Percentiles rank a stretch among this genome's conserved stretches.
Evolutionary conservation across 768 basidiomycete genomes (phyloP).

Genomic region (Leccinum barrowsii): DNA sequence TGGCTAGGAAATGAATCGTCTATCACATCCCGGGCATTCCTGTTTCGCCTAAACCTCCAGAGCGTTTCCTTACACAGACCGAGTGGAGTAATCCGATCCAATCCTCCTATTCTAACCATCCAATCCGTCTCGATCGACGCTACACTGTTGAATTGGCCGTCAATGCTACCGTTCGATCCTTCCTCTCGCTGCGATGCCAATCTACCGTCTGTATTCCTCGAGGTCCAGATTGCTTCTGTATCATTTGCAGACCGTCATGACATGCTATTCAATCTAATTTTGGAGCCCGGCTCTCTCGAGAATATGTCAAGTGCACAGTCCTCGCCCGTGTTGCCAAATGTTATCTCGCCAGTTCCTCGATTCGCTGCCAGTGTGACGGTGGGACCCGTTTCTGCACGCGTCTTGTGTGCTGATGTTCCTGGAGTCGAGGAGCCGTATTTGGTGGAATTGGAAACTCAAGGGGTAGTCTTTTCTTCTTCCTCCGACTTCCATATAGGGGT

Average conservation of each 20-base stretch:
- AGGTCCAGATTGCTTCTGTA: slow-evolving; percentile 41
- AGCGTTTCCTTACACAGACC: slow-evolving; percentile 45
- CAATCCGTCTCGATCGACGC: slow-evolving; percentile 30
- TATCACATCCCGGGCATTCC: slow-evolving; percentile 41
- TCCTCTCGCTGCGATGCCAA: slow-evolving; percentile 48
- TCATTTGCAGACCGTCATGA: slow-evolving; percentile 54
- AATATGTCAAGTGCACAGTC: slow-evolving; percentile 3
- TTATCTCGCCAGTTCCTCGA: slow-evolving; percentile 45
- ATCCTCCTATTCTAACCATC: slow-evolving; percentile 30
- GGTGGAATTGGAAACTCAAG: slow-evolving; percentile 55
- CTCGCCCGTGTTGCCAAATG: slow-evolving; percentile 26
- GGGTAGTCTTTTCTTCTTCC: slow-evolving; percentile 40
- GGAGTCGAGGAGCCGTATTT: slow-evolving; percentile 44
- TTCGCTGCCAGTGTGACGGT: slow-evolving; percentile 45
- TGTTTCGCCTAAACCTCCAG: slow-evolving; percentile 41
- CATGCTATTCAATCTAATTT: slow-evolving; percentile 40
- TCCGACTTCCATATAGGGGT: slow-evolving; percentile 39
- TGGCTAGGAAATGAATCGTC: slow-evolving; percentile 51
- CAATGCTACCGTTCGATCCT: slow-evolving; percentile 38
- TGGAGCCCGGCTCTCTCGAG: slow-evolving; percentile 18
- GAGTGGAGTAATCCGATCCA: slow-evolving; percentile 30
- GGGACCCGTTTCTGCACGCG: slow-evolving; percentile 47
- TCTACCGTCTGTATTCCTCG: slow-evolving; percentile 50
- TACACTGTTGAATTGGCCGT: slow-evolving; percentile 59
- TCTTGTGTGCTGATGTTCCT: slow-evolving; percentile 43